Evolutionary conservation across 2,329 filamentous ascomycete genomes (phyloP).

Genomic region (Colletotrichum gloeosporioides): DNA sequence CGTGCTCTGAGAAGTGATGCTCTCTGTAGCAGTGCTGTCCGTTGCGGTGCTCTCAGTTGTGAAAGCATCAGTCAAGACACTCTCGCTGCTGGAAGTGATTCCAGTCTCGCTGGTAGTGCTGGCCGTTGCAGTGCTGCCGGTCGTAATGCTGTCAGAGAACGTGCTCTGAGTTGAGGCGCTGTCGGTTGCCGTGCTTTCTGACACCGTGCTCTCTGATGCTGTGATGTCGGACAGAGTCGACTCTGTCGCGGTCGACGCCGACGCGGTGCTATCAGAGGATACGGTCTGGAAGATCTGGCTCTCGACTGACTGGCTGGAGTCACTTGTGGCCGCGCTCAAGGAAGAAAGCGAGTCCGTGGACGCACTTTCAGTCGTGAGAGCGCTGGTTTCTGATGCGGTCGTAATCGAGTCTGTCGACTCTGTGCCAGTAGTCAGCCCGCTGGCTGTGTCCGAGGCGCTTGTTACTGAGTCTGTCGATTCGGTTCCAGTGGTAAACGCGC

Average conservation of each 20-base stretch:
- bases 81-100: not conserved
- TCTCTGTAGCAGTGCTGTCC: not conserved
- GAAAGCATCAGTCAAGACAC: not conserved
- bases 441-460: not conserved
- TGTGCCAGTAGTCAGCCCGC: accelerated
- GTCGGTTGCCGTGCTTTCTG: not conserved
- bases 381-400: not conserved
- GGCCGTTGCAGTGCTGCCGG: not conserved
- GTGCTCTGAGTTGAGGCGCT: not conserved
- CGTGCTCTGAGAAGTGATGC: not conserved
- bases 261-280: not conserved
- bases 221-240: not conserved
- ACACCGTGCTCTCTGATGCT: not conserved
- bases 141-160: not conserved
- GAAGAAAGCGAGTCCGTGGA: not conserved
- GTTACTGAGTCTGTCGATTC: not conserved
- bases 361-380: not conserved
- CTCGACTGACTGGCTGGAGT: not conserved
- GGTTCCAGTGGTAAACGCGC: not conserved
- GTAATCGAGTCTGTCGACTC: not conserved
- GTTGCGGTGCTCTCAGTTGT: not conserved
- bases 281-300: not conserved
- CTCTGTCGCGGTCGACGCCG: not conserved
- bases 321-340: not conserved
- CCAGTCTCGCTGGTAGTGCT: not conserved